Conservation (phyloP, 306 rosid species). For the Cicer cuneatum region DNA sequence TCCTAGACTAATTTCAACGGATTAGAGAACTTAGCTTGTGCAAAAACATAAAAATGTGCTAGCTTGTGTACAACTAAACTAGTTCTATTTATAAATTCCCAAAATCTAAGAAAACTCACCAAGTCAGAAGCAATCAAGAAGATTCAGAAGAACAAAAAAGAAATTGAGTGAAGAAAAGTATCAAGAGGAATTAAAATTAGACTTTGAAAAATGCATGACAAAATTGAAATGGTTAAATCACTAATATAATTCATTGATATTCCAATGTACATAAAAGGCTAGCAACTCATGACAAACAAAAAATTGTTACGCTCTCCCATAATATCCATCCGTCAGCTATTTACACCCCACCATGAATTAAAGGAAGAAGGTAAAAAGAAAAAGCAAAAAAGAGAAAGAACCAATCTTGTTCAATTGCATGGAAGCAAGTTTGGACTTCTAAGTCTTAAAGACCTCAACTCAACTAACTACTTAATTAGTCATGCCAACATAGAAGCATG, state of each 20-base stretch:
- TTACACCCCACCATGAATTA: slow-evolving; percentile 60
- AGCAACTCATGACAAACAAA: slow-evolving; percentile 50
- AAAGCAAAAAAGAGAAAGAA: neutral
- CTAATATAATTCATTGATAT: slow-evolving; percentile 49
- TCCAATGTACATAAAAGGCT: slow-evolving; percentile 58
- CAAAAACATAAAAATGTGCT: neutral
- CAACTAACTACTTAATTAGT: slow-evolving; percentile 38
- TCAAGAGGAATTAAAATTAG: slow-evolving; percentile 20
- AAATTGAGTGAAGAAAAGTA: slow-evolving; percentile 26
- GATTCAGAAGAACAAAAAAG: slow-evolving; percentile 7
- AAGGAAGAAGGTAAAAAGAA: slow-evolving; percentile 13
- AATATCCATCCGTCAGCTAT: slow-evolving; percentile 53
- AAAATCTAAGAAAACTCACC: slow-evolving; percentile 33
- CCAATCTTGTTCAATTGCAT: slow-evolving; percentile 28
- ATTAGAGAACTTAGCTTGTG: neutral
- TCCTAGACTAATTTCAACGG: neutral
- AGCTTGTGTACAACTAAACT: neutral
- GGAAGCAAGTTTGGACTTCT: slow-evolving; percentile 29
- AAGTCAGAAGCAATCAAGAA: slow-evolving; percentile 19
- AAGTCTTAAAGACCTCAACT: slow-evolving; percentile 20
- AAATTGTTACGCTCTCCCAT: slow-evolving; percentile 48
- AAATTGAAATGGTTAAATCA: slow-evolving; percentile 40
- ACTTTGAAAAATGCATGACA: neutral
- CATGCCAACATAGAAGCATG: slow-evolving; percentile 99
- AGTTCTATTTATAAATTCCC: neutral